phyloP scores from a whole-genome alignment of 208 protist genomes.

The Naegleria gruberi region DNA sequence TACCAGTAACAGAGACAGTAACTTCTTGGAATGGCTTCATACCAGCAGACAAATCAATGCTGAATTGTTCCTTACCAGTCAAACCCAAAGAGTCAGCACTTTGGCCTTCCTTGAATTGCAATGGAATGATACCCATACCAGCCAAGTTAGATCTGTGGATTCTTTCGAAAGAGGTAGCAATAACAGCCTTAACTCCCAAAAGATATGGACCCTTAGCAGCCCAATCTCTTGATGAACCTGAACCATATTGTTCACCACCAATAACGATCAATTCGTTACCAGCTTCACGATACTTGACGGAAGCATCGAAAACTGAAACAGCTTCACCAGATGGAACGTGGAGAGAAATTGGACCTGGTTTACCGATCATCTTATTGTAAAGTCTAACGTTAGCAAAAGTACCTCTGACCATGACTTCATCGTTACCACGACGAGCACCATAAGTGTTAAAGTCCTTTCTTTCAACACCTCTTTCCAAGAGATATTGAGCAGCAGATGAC shows the following conservation, averaged over 20 bases:
- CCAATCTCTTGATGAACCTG: constrained; percentile 88
- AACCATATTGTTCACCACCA: constrained; percentile 88
- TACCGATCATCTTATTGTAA: constrained; percentile 75
- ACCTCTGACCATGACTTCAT: constrained; percentile 88
- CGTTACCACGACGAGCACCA: constrained; percentile 85
- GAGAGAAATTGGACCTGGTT: constrained; percentile 78
- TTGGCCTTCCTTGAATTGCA: constrained; percentile 81
- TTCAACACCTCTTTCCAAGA: constrained; percentile 62
- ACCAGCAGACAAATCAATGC: constrained; percentile 66
- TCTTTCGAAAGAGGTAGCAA: constrained; percentile 83
- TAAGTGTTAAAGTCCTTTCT: constrained; percentile 90
- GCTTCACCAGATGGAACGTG: constrained; percentile 78
- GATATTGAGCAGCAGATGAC: constrained; percentile 77
- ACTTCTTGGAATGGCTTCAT: constrained; percentile 70
- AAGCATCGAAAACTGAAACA: constrained; percentile 84
- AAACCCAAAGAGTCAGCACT: constrained; percentile 68
- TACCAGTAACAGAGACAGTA: constrained; percentile 61
- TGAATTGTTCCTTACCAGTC: constrained; percentile 79
- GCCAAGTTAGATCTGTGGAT: constrained; percentile 91
- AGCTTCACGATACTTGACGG: constrained; percentile 69
- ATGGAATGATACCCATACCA: constrained; percentile 86
- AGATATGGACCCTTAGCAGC: constrained; percentile 87
- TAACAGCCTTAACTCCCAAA: constrained; percentile 80
- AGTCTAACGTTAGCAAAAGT: constrained; percentile 90
- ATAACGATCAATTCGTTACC: constrained; percentile 72